A percentile compares a stretch with the other conserved stretches of the same genome.
Conservation (phyloP, 225 moss, liverwort and hornwort genomes). For the Thuidium tamariscinum region DNA sequence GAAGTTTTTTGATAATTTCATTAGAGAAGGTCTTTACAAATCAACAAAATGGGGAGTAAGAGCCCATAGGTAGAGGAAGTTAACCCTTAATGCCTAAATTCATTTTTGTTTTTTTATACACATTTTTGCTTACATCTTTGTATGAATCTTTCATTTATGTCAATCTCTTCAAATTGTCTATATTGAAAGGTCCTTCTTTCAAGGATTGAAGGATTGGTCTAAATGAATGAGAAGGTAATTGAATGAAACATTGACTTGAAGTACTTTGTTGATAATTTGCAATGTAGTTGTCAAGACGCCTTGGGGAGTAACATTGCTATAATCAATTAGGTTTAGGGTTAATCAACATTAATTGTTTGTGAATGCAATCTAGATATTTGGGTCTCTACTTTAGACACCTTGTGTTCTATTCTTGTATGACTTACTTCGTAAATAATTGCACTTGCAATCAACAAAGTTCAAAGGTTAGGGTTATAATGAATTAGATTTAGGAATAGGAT, state of each 20-base stretch:
- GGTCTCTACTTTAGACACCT: neutral
- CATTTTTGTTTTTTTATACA: neutral
- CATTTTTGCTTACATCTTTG: neutral
- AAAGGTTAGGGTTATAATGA: neutral
- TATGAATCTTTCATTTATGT: neutral
- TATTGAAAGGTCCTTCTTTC: neutral
- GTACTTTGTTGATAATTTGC: rapidly evolving
- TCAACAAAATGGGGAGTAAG: too few relatives aligned
- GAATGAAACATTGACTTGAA: neutral
- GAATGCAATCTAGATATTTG: neutral
- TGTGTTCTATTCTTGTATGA: neutral
- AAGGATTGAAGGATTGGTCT: neutral
- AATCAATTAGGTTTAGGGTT: neutral
- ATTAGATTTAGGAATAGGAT: neutral
- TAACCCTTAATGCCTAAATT: rapidly evolving
- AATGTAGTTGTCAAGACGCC: rapidly evolving
- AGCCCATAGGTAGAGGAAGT: rapidly evolving
- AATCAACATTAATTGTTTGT: neutral
- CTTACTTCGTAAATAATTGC: neutral
- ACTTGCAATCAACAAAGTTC: neutral
- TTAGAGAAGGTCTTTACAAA: rapidly evolving
- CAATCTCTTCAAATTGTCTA: neutral
- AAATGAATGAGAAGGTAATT: neutral
- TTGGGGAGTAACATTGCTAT: rapidly evolving
- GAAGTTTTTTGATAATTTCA: neutral